Evolutionary conservation across 2,329 filamentous ascomycete genomes (phyloP), one percentile per base, ranked within the genome.

Genomic region (Gyromitra esculenta): DNA sequence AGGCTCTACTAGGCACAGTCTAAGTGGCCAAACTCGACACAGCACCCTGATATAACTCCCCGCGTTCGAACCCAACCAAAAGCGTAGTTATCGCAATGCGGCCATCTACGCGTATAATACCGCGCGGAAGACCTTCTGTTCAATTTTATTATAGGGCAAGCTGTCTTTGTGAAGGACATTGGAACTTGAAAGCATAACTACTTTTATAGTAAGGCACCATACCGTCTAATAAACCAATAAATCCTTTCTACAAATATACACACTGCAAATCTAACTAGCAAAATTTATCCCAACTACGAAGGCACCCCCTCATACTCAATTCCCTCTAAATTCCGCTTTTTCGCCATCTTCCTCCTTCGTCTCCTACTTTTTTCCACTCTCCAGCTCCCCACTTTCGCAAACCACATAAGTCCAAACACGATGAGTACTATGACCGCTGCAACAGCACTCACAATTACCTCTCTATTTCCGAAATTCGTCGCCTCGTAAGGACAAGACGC

Each of bases 221-320:
- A 11, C 15, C n/a, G 37, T 37, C n/a, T 15, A 60, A 60, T 9
- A 25, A 60, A 60, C n/a, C 11, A 60, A 37, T 18, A 43, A 41
- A 9, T 5, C 9, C n/a, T 4, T n/a, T n/a, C 21, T 43, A 60
- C n/a, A 43, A 43, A 13, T 43, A 21, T 21, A 60, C 57, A 3
- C 7, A 13, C 37, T 11, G 37, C 37, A 13, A 18, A 11, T 13
- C n/a, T 35, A 18, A 6, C 13, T n/a, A 60, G 21, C 35, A 43
- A 35, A 35, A 15, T 31, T 31, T 13, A 65, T 18, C 45, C 45
- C 25, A 52, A 25, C 25, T 77, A 77, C 8, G 73, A 65, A 48
- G 90, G 90, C 65, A 92, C 89, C 15, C 90, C 90, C 81, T 91
- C 90, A 83, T 91, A 91, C 80, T 91, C 88, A 87, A 88, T 90